A percentile compares a stretch with the other conserved stretches of the same genome.
Conservation (phyloP, 441 rosid species). For the Gossypium davidsonii region DNA sequence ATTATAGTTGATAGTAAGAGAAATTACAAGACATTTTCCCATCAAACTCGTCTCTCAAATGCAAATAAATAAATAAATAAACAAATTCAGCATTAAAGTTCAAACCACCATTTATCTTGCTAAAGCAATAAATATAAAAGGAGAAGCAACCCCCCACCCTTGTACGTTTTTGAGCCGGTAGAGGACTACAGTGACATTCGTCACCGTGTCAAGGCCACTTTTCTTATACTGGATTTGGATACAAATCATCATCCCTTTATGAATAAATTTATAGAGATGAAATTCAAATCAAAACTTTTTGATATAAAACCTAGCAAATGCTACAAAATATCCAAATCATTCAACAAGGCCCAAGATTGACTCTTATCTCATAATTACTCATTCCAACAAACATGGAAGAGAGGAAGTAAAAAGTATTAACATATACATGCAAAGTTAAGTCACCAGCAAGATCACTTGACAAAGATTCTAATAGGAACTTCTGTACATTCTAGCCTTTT, state of each 20-base stretch:
- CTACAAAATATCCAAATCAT: not conserved
- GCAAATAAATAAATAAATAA: not conserved
- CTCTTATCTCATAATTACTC: not conserved
- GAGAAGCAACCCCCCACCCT: not conserved
- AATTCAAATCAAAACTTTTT: not conserved
- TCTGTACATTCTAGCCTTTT: not conserved
- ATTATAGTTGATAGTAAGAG: not conserved
- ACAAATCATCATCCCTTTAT: slow-evolving; percentile 3
- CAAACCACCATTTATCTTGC: not conserved
- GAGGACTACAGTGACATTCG: not conserved
- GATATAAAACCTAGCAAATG: not conserved
- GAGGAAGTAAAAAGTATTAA: not conserved
- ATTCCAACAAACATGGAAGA: not conserved
- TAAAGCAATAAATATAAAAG: not conserved
- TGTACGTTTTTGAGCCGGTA: not conserved
- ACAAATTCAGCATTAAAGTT: not conserved
- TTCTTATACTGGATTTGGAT: not conserved
- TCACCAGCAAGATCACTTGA: not conserved
- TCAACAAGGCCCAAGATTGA: not conserved
- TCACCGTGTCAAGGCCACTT: not conserved
- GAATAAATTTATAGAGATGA: not conserved
- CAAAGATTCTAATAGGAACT: not conserved
- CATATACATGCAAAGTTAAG: not conserved
- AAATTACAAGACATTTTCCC: slow-evolving; percentile 1
- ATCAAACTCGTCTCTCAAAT: not conserved